A percentile compares a stretch with the other conserved stretches of the same genome.
Evolutionary conservation across 2,329 filamentous ascomycete genomes (phyloP).

Genomic region (Didymella exigua): DNA sequence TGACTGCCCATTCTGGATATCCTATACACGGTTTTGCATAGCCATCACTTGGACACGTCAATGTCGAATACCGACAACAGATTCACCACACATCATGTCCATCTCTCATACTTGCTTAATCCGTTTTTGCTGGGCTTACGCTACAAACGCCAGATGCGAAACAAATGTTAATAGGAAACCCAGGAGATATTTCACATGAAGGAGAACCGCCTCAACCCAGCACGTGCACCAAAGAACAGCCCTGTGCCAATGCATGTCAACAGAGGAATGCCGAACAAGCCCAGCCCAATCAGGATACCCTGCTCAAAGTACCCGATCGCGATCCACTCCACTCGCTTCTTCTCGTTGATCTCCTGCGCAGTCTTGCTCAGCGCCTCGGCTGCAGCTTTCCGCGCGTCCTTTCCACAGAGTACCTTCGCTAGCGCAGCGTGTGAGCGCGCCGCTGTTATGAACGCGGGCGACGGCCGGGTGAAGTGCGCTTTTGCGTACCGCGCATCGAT

Average conservation of each 20-base stretch:
- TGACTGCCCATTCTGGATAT: neutral
- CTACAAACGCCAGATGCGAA: no score
- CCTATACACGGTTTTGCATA: conserved; percentile 2
- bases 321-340: conserved; percentile 43
- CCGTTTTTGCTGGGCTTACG: no score
- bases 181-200: conserved; percentile 13
- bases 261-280: conserved; percentile 41
- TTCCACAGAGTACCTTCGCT: conserved; percentile 17
- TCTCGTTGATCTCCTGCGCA: conserved; percentile 35
- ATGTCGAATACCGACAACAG: neutral
- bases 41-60: neutral
- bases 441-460: conserved; percentile 25
- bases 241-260: conserved; percentile 35
- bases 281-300: conserved; percentile 45
- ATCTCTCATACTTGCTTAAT: no score
- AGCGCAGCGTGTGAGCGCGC: conserved; percentile 26
- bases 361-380: conserved; percentile 23
- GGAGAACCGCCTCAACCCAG: conserved; percentile 26
- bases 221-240: conserved; percentile 34
- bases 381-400: conserved; percentile 19
- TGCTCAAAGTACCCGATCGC: conserved; percentile 40
- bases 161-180: no score
- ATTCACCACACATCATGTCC: no score
- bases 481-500: conserved; percentile 26
- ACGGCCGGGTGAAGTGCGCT: conserved; percentile 26